Conservation (phyloP, 2,329 filamentous ascomycete genomes). For the Chaetothyriales sp. region DNA sequence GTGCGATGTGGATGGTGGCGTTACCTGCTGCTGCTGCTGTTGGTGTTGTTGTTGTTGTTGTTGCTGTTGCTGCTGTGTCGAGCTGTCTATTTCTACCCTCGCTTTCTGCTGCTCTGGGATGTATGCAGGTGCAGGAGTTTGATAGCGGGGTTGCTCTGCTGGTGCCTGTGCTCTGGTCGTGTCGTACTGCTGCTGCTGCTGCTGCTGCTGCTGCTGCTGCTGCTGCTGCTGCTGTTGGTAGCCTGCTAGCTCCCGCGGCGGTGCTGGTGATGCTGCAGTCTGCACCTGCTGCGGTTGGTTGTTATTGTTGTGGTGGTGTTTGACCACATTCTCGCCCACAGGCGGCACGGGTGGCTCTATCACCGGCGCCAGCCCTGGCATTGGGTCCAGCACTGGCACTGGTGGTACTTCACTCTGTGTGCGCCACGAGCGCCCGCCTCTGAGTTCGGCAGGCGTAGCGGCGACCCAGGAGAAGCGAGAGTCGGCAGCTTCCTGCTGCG, state of each 20-base stretch:
- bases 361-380: background rate
- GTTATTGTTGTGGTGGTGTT: no score
- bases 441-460: constrained; percentile 8
- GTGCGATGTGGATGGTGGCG: background rate
- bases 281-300: no score
- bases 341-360: no score
- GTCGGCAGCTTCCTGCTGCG: constrained; percentile 4
- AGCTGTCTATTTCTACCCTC: background rate
- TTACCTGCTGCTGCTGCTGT: no score
- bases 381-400: background rate
- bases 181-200: no score
- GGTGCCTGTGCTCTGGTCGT: no score
- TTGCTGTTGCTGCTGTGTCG: background rate
- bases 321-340: no score
- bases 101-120: background rate
- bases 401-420: background rate
- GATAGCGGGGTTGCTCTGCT: no score
- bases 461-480: constrained; percentile 13
- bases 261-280: no score
- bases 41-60: background rate
- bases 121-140: background rate
- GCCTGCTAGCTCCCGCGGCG: no score
- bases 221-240: no score
- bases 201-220: no score
- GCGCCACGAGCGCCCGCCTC: background rate